A percentile compares a stretch with the other conserved stretches of the same genome.
Conservation (phyloP, 164 flowering plant species). For the Aristolochia californica region DNA sequence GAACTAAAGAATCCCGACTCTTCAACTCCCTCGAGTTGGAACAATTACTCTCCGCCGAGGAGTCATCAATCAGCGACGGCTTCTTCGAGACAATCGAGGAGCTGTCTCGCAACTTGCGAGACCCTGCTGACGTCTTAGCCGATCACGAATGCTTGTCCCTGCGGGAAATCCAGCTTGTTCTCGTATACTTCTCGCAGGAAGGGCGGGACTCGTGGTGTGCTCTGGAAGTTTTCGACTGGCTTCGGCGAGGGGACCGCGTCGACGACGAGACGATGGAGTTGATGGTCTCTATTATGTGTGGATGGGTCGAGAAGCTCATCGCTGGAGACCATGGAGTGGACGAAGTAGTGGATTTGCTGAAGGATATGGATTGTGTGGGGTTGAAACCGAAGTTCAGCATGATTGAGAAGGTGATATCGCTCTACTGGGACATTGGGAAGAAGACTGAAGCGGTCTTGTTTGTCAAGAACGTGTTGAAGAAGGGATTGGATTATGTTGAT, state of each 20-base stretch:
- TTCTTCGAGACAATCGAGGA: conserved; percentile 88
- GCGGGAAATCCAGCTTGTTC: conserved; percentile 68
- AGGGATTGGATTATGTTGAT: conserved; percentile 32
- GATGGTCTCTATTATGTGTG: conserved; percentile 91
- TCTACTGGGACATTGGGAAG: conserved; percentile 75
- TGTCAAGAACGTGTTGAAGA: conserved; percentile 61
- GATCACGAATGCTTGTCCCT: conserved; percentile 66
- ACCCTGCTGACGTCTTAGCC: conserved; percentile 76
- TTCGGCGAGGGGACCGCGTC: conserved; percentile 68
- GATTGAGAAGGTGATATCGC: conserved; percentile 82
- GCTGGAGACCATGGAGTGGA: conserved; percentile 36
- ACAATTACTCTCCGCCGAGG: no score
- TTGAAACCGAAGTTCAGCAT: conserved; percentile 69
- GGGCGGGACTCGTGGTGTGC: conserved; percentile 97
- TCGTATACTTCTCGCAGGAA: conserved; percentile 86
- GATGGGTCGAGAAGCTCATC: conserved; percentile 80
- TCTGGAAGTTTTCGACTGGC: conserved; percentile 92
- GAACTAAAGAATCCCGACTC: no score
- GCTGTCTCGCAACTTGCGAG: conserved; percentile 76
- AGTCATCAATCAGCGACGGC: conserved; percentile 48
- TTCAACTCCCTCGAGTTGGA: no score
- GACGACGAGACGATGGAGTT: conserved; percentile 93
- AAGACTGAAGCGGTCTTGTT: conserved; percentile 51
- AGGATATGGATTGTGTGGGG: conserved; percentile 95
- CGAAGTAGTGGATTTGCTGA: conserved; percentile 74